phyloP scores from a whole-genome alignment of 805 yeast genomes.

The Zygosaccharomyces rouxii region DNA sequence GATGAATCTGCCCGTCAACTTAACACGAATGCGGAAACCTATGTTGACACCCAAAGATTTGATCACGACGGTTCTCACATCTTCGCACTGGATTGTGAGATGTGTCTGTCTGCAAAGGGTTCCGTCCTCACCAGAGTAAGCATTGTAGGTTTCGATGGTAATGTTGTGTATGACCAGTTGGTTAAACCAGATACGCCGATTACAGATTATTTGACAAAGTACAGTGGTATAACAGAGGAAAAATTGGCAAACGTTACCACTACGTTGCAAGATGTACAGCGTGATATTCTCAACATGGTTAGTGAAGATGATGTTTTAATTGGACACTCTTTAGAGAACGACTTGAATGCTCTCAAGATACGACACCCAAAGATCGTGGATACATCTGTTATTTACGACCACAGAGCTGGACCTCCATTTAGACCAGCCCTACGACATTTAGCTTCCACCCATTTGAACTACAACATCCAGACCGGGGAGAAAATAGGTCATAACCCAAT shows the following conservation, averaged over 20 bases:
- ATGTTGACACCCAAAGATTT: conserved; percentile 52
- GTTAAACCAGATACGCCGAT: conserved; percentile 77
- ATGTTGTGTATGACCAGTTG: conserved; percentile 60
- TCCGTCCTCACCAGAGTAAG: conserved; percentile 75
- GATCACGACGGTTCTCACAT: conserved; percentile 58
- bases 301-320: conserved; percentile 62
- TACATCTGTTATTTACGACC: conserved; percentile 73
- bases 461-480: conserved; percentile 63
- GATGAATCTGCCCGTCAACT: conserved; percentile 13
- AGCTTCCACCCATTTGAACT: conserved; percentile 50
- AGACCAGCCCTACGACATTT: conserved; percentile 75
- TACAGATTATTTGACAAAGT: conserved; percentile 74
- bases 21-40: conserved; percentile 26
- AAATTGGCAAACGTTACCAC: conserved; percentile 58
- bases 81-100: conserved; percentile 90
- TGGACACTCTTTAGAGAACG: conserved; percentile 90
- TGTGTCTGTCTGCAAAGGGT: conserved; percentile 65
- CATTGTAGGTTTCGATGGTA: conserved; percentile 57
- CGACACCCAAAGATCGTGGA: conserved; percentile 75
- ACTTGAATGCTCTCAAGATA: conserved; percentile 63
- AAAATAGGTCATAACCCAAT: conserved; percentile 73
- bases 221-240: conserved; percentile 83
- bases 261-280: conserved; percentile 63
- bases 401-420: conserved; percentile 75
- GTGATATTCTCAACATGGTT: conserved; percentile 45